Evolutionary conservation across 2,329 filamentous ascomycete genomes (phyloP), one percentile per base, ranked within the genome.

Genomic region (Tolypocladium capitatum): DNA sequence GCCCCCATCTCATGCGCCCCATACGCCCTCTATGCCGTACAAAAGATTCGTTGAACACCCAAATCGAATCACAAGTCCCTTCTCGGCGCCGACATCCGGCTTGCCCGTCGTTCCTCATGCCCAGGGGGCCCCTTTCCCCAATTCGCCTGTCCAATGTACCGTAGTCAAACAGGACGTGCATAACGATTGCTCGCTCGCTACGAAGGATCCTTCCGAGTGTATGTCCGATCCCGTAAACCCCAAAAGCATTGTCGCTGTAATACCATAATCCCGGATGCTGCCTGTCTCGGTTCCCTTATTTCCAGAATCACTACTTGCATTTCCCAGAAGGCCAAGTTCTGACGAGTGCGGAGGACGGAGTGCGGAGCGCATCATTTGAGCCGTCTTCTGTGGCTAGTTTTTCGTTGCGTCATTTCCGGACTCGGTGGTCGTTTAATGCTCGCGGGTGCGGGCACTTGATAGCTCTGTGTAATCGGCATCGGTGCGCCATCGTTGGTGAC

Each of bases 361-460:
- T 28, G 38, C 38, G 2, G n/a, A 18, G 24, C 4, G 24, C 24
- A 33, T 55, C 56, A 63, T 51, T 51, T 58, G 49, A 64, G 53
- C 35, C 64, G 62, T 46, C 67, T 58, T 49, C 74, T 62, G 20
- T 73, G 67, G 51, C 60, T 73, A 44, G 67, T 60, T 47, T 79
- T 74, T 42, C 70, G 65, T 10, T 63, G 60, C 36, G 65, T 59
- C 44, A 63, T 59, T 16, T 76, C 73, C 3, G 64, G 63, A 48
- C 76, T 81, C 30, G 72, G 71, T 52, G 73, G 67, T 51, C 77
- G 67, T 59, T 81, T 81, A 2, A 66, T 63, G 5, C 70, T 65
- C 4, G 58, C 57, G n/a, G 64, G 58, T 42, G 74, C 71, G 43
- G 65, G 54, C 9, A 60, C 58, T 43, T 65, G 62, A 46, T 65